phyloP scores from a whole-genome alignment of 139 green algal genomes.

The Astrephomene gubernaculifera region DNA sequence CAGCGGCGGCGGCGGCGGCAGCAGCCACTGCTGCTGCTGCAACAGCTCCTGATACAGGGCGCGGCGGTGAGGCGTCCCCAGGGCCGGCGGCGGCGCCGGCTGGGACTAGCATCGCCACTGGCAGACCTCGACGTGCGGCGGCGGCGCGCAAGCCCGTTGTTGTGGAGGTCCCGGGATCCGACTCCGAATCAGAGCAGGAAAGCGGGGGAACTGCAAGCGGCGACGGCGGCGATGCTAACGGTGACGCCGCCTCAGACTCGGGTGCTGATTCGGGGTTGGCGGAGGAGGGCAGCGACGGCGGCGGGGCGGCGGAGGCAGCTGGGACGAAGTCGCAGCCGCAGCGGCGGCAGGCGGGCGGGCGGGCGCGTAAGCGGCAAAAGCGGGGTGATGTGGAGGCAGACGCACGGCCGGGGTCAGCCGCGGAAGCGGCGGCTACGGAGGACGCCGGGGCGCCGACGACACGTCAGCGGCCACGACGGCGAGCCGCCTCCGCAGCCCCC shows the following conservation, averaged over 20 bases:
- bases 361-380: slow-evolving; percentile 8
- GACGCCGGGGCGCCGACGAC: too few relatives aligned
- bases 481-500: not conserved
- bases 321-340: not conserved
- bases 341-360: not conserved
- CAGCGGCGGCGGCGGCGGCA: not conserved
- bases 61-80: not conserved
- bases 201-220: not conserved
- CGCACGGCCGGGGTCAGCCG: not conserved
- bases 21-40: too few relatives aligned
- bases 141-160: not conserved
- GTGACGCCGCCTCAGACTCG: too few relatives aligned
- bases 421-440: too few relatives aligned
- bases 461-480: not conserved
- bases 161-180: not conserved
- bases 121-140: slow-evolving; percentile 4
- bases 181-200: not conserved
- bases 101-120: slow-evolving; percentile 28
- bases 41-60: too few relatives aligned
- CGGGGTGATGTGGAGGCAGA: not conserved
- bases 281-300: not conserved
- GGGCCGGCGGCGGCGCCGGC: not conserved
- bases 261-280: not conserved
- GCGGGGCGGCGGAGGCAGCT: not conserved
- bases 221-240: too few relatives aligned